Evolutionary conservation across 352 stramenopile genomes (phyloP).

Genomic region (Globisporangium megalacanthum): DNA sequence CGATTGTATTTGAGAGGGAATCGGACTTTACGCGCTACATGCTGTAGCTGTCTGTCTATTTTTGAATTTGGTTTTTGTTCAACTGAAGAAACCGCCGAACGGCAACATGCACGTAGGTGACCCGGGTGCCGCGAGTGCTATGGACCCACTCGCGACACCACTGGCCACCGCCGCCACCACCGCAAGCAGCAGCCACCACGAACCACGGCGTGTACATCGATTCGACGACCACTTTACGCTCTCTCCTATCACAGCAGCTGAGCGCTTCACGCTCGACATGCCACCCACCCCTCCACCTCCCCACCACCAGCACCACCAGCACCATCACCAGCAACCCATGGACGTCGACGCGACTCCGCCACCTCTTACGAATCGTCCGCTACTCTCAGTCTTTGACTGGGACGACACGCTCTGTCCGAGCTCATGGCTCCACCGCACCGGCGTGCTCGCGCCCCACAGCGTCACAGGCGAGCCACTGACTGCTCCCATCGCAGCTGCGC

Average conservation of each 20-base stretch:
- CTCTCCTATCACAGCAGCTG: constrained; percentile 11
- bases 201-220: too few species aligned
- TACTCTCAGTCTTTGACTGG: constrained; percentile 55
- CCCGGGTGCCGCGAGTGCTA: too few species aligned
- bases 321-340: constrained; percentile 5
- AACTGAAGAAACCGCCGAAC: too few species aligned
- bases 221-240: constrained; percentile 5
- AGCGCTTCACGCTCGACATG: constrained; percentile 12
- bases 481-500: too few species aligned
- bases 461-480: constrained; percentile 8
- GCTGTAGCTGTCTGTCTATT: too few species aligned
- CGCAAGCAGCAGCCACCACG: not conserved
- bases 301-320: not conserved
- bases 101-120: too few species aligned
- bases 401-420: constrained; percentile 63
- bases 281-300: not conserved
- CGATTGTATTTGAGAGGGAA: too few species aligned
- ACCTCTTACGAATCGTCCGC: constrained; percentile 16
- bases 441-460: constrained; percentile 32
- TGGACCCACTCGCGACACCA: too few species aligned
- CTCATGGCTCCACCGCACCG: constrained; percentile 44
- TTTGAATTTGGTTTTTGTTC: too few species aligned
- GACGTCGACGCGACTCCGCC: constrained; percentile 11
- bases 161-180: too few species aligned
- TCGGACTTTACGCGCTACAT: too few species aligned